Conservation (phyloP, 768 basidiomycete species). For the Ramaria sp. region DNA sequence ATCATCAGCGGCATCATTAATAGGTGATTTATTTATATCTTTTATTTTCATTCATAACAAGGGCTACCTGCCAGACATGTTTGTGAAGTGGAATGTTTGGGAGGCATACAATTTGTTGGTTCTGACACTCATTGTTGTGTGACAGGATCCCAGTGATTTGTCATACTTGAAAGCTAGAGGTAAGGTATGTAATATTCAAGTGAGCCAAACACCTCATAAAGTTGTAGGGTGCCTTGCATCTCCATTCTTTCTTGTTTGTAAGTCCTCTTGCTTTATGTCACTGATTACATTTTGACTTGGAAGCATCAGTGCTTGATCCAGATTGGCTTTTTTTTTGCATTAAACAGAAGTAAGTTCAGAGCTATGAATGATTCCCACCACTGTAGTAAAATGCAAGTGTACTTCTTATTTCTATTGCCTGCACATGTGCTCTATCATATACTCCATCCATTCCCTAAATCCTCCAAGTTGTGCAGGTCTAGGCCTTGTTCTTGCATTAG, state of each 20-base stretch:
- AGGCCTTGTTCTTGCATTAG: neutral
- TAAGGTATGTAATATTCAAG: neutral
- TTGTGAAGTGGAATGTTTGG: neutral
- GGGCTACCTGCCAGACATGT: neutral
- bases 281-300: neutral
- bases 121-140: neutral
- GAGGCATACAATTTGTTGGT: neutral
- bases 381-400: neutral
- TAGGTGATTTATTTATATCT: too few relatives aligned
- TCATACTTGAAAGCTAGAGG: neutral
- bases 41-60: too few relatives aligned
- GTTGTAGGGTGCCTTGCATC: neutral
- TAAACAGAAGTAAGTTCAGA: neutral
- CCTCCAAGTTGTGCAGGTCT: neutral
- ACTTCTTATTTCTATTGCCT: neutral
- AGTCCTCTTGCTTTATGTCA: neutral
- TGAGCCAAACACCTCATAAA: neutral
- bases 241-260: neutral
- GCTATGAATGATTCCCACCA: neutral
- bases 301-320: neutral
- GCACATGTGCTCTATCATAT: neutral
- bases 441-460: neutral
- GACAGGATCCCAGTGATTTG: neutral
- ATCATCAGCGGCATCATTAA: too few relatives aligned
- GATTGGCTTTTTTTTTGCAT: neutral